Evolutionary conservation across 805 yeast genomes (phyloP), one percentile per base, ranked within the genome.

Genomic region (Blastobotrys peoriensis): DNA sequence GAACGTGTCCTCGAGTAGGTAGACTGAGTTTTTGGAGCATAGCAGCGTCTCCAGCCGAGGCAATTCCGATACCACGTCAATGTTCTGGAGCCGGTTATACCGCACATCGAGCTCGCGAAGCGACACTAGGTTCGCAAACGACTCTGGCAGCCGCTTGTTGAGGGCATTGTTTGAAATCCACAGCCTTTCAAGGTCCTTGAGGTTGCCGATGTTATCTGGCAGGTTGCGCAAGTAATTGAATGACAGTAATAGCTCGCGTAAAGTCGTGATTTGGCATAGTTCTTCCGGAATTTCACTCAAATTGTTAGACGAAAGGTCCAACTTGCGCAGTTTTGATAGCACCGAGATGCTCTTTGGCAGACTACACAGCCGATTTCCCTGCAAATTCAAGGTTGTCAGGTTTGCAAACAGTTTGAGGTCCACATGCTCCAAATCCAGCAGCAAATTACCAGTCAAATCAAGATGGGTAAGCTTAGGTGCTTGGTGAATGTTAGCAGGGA

Each of bases 241-340:
- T 0, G 96, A 85, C 36, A 91, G 58, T 58, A 91, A 94, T 50
- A 93, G 69, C 43, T 81, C 82, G 36, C 69, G 65, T 43, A 91
- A 70, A 41, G 74, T 74, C 0, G 69, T 58, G 49, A 91, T 70
- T 19, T 74, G 71, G 51, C 78, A 77, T 16, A 91, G 67, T 1
- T 82, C 74, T 42, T 48, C 70, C 0, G 88, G 88, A 40, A 81
- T 73, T 6, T 50, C 58, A 19, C 67, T 69, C 51, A 84, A 67
- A 34, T 74, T 69, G 60, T 94, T 93, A 2, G 96, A 88, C 2
- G 95, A 78, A 38, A 93, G 64, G 59, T 93, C 86, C 51, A 93
- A 65, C 4, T 73, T 62, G 45, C 74, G 73, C 49, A 83, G 67
- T 37, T 68, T 64, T 1, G 68, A 68, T 36, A 86, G 65, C 17